A percentile compares a stretch with the other conserved stretches of the same genome.
Conservation (phyloP, 2,329 filamentous ascomycete genomes). For the Emmonsiellopsis sp. region DNA sequence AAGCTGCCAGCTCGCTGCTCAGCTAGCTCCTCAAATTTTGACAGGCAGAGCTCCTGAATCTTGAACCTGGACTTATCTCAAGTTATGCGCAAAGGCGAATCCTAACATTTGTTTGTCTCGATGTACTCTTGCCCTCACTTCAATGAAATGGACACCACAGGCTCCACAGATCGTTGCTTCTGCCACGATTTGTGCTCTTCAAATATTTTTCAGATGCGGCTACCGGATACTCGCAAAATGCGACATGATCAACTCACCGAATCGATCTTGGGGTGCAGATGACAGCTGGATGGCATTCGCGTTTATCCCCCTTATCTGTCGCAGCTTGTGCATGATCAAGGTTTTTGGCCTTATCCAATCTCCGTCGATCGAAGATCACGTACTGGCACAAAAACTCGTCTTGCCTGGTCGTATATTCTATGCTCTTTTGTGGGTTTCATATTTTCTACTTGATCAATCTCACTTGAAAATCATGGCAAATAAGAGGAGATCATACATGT, state of each 20-base stretch:
- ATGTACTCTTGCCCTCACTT: neutral
- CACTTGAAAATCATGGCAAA: too few species aligned
- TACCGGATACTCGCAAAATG: constrained; percentile 8
- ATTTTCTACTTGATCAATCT: too few species aligned
- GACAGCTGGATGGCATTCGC: constrained; percentile 14
- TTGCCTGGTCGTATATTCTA: constrained; percentile 10
- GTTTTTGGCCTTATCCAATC: constrained; percentile 7
- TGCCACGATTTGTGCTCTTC: constrained; percentile 8
- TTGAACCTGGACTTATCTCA: neutral
- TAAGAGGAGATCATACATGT: neutral
- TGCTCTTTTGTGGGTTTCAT: constrained; percentile 10
- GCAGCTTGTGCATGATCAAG: constrained; percentile 8
- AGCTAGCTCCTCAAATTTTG: neutral
- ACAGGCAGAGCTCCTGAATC: neutral
- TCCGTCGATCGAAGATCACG: neutral
- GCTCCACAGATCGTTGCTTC: constrained; percentile 10
- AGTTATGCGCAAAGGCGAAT: neutral
- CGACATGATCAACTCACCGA: constrained; percentile 6
- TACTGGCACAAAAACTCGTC: constrained; percentile 8
- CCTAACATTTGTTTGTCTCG: neutral
- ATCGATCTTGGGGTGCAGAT: constrained; percentile 11
- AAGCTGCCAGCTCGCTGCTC: neutral
- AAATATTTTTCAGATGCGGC: constrained; percentile 10
- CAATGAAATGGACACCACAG: constrained; percentile 14
- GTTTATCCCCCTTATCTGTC: constrained; percentile 7